These are phyloP conservation scores for Bimuria novae-zelandiae DNA, from an alignment of 2,329 filamentous ascomycete species.

Conservation along the genomic window DNA sequence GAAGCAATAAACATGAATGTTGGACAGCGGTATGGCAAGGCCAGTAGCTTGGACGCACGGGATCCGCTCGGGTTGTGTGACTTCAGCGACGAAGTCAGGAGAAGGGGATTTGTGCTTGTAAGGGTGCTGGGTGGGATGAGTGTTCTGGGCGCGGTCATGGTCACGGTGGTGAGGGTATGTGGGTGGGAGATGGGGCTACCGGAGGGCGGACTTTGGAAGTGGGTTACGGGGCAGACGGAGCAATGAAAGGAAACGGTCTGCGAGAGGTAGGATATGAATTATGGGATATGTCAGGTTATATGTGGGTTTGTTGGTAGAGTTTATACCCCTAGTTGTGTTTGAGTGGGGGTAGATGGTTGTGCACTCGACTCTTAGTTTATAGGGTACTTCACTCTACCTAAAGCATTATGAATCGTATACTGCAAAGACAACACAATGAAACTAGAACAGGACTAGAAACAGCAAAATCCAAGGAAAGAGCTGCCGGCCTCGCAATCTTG, in stretches of 20 bases:
- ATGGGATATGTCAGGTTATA: background rate
- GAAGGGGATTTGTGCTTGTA: conserved; percentile 68
- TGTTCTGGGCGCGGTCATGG: conserved; percentile 71
- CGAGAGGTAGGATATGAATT: background rate
- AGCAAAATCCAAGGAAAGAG: conserved; percentile 14
- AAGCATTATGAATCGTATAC: no score
- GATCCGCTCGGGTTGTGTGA: conserved; percentile 81
- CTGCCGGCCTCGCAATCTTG: no score
- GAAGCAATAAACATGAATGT: conserved; percentile 33
- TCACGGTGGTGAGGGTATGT: conserved; percentile 49
- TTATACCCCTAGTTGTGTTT: background rate
- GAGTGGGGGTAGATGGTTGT: background rate
- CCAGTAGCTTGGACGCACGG: conserved; percentile 56
- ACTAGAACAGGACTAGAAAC: conserved; percentile 18
- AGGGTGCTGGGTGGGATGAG: conserved; percentile 77
- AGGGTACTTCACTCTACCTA: background rate
- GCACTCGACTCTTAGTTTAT: background rate
- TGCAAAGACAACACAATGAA: conserved; percentile 20
- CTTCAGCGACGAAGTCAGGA: conserved; percentile 68
- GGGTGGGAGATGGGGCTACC: conserved; percentile 36
- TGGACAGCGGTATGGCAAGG: conserved; percentile 26
- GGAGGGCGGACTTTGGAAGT: conserved; percentile 34
- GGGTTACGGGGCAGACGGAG: conserved; percentile 23
- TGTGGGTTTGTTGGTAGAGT: background rate
- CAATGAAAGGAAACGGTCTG: background rate